These are phyloP conservation scores for Nemophila menziesii DNA, from an alignment of 257 asterid genomes.

Conservation along the genomic window DNA sequence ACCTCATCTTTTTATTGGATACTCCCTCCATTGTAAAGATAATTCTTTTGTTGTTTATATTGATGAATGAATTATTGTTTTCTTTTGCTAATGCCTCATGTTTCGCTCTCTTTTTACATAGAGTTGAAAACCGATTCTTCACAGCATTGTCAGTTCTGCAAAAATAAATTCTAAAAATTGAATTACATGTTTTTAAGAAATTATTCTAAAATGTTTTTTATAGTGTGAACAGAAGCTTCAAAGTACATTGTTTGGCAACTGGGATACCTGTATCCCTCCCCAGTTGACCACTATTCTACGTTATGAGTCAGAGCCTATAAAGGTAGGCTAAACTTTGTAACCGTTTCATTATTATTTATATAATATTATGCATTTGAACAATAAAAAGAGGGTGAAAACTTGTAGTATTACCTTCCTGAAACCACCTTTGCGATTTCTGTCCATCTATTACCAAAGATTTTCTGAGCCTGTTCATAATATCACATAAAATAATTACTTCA, in stretches of 20 bases:
- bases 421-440: slow-evolving; percentile 99
- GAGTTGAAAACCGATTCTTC: slow-evolving; percentile 93
- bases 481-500: slow-evolving; percentile 17
- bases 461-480: slow-evolving; percentile 63
- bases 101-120: slow-evolving; percentile 92
- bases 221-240: neutral
- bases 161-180: slow-evolving; percentile 2
- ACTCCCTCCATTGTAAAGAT: slow-evolving; percentile 48
- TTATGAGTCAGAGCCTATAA: no score
- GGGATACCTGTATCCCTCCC: no score
- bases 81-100: slow-evolving; percentile 84
- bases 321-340: no score
- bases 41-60: slow-evolving; percentile 77
- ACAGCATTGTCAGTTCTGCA: slow-evolving; percentile 97
- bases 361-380: neutral
- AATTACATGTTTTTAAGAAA: no score
- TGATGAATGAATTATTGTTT: slow-evolving; percentile 52
- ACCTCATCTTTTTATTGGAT: slow-evolving; percentile 72
- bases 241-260: no score
- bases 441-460: slow-evolving; percentile 94
- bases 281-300: no score
- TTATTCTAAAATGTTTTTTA: neutral
- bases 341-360: neutral
- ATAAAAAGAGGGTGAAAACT: neutral
- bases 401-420: slow-evolving; percentile 88